Base-by-base conservation (phyloP, 345 rosid species). In the Ricinus communis region DNA sequence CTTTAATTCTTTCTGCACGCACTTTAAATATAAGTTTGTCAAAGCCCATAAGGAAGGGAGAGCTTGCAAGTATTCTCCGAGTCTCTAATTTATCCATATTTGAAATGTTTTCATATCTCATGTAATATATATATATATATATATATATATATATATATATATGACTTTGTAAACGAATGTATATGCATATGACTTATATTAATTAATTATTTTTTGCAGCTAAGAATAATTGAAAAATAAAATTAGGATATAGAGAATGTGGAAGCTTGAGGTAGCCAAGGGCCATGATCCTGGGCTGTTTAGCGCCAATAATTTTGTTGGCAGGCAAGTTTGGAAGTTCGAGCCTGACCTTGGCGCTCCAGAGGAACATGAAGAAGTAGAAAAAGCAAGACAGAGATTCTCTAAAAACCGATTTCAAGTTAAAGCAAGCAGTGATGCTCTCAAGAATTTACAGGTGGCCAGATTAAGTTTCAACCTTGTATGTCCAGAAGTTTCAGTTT, bases 361-460 rank as follows among this genome's bases (percentile, higher is more conserved):
- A 0, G 16, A 45, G 13, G 47, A 46, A 47, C 58, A 0, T 22
- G 31, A 49, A 47, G 46, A 31, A 31, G 38, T 70, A 2, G 46
- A 70, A 46, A 25, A 13, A 0, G 73, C 65, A 13, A 70, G 73
- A 47, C 21, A 59, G 7, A 28, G 25, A 9, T 68, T 45, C 55
- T 21, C 45, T 5, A 36, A 5, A 13, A 70, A 59, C 0, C 65
- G 73, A 13, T 70, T 49, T 59, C 33, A 22, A 12, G 31, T 19
- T 8, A 70, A 59, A 70, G 57, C 49, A 21, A 70, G 66, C 58
- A 46, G 66, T 31, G 73, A 70, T 70, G 31, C 47, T 70, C 28
- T 70, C 3, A 70, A 70, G 28, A 70, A 70, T 59, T 8, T 58
- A 13, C 73, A 70, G 73, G 73, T 69, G 21, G 16, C 11, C 19